phyloP scores from a whole-genome alignment of 2,329 filamentous ascomycete species.

The Colletotrichum sansevieriae region DNA sequence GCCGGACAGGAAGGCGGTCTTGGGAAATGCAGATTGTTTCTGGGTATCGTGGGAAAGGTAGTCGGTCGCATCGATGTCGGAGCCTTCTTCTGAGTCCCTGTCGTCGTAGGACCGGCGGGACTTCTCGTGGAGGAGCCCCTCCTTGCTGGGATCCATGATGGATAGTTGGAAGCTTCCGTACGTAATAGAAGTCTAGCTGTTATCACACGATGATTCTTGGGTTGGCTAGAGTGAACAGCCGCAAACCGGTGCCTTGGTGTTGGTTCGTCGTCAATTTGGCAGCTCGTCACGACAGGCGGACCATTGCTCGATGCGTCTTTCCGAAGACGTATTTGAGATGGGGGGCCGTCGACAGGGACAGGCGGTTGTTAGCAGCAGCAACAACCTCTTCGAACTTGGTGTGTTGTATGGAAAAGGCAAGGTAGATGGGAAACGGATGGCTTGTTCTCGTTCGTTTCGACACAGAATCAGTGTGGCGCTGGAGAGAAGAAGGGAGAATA shows the following conservation, averaged over 20 bases:
- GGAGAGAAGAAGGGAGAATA: conserved; percentile 3
- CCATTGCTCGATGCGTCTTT: conserved; percentile 23
- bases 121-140: conserved; percentile 48
- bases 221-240: not conserved
- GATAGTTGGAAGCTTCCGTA: not conserved
- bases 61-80: conserved; percentile 50
- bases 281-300: conserved; percentile 9
- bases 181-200: not conserved
- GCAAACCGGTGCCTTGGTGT: not conserved
- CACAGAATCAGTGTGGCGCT: conserved; percentile 1
- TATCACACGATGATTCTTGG: not conserved
- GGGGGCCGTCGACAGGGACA: not conserved
- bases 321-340: not conserved
- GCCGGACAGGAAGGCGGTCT: conserved; percentile 37
- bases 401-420: no score
- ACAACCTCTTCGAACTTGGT: not conserved
- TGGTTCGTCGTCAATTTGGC: conserved; percentile 4
- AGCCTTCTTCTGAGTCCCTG: conserved; percentile 45
- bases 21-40: conserved; percentile 17
- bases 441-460: not conserved
- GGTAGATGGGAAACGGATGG: not conserved
- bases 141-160: conserved; percentile 49
- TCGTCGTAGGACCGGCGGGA: conserved; percentile 45
- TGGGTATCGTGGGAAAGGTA: conserved; percentile 43
- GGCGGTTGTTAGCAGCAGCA: not conserved